Evolutionary conservation across 495 filamentous ascomycete species (phyloP).

Genomic region (Talaromyces proteolyticus): DNA sequence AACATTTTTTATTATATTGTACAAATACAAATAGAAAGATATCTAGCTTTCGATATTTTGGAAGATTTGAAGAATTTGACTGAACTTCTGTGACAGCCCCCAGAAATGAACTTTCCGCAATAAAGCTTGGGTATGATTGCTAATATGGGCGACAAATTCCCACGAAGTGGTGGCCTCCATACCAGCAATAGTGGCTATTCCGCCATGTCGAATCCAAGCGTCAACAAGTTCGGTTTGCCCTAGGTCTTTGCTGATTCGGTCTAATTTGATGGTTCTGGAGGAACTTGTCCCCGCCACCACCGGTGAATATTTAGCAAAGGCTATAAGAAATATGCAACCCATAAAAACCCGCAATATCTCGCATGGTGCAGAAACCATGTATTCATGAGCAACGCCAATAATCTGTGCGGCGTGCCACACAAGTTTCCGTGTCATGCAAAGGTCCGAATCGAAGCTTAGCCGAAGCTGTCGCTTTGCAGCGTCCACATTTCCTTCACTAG

Average conservation of each 20-base stretch:
- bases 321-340: slow-evolving; percentile 4
- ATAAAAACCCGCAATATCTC: slow-evolving; percentile 5
- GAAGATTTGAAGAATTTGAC: slow-evolving; percentile 4
- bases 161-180: neutral
- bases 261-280: neutral
- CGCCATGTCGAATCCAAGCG: slow-evolving; percentile 1
- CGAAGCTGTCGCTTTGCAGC: slow-evolving; percentile 1
- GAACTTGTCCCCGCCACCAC: neutral
- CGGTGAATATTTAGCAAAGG: neutral
- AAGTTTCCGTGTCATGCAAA: neutral
- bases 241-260: neutral
- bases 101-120: slow-evolving; percentile 1
- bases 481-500: neutral
- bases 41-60: neutral
- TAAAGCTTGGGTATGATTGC: neutral
- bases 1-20: neutral
- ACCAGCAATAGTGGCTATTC: neutral
- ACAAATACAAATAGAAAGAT: neutral
- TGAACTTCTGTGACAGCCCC: slow-evolving; percentile 2
- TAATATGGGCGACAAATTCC: slow-evolving; percentile 1
- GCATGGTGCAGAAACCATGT: slow-evolving; percentile 4
- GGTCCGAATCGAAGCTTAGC: neutral
- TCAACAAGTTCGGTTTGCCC: neutral
- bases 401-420: slow-evolving; percentile 5
- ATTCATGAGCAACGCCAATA: slow-evolving; percentile 2